A percentile compares a stretch with the other conserved stretches of the same genome.
These are phyloP conservation scores for Heliamphora exappendiculata DNA, from an alignment of 148 eudicot species.

Conservation along the genomic window DNA sequence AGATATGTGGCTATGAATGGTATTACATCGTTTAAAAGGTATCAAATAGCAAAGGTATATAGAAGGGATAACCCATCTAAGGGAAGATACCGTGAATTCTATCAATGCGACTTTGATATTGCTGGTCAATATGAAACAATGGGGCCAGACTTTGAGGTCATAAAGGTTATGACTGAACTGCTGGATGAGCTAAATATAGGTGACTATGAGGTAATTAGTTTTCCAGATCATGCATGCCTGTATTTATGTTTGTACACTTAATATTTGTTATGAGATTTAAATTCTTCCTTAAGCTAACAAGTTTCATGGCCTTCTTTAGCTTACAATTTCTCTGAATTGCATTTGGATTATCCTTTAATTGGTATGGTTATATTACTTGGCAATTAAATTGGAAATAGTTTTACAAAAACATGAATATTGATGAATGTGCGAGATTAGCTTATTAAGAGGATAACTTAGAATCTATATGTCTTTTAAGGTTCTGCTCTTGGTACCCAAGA, in stretches of 20 bases:
- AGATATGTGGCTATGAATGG: constrained; percentile 87
- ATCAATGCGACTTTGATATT: constrained; percentile 95
- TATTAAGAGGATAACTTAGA: background rate
- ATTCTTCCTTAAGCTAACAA: background rate
- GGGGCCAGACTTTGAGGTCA: constrained; percentile 91
- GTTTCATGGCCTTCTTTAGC: constrained; percentile 1
- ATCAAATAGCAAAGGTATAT: constrained; percentile 92
- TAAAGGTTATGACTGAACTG: constrained; percentile 82
- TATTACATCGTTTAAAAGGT: constrained; percentile 78
- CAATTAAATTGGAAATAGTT: background rate
- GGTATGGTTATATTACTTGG: background rate
- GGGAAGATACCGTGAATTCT: constrained; percentile 95
- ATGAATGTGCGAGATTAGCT: background rate
- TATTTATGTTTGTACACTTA: background rate
- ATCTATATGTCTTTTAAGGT: background rate
- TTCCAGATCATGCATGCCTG: background rate
- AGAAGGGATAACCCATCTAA: constrained; percentile 95
- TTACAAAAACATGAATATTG: background rate
- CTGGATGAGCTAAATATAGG: constrained; percentile 84
- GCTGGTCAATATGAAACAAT: constrained; percentile 84
- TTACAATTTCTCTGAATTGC: background rate
- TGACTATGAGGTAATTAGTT: constrained; percentile 71
- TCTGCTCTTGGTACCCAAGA: background rate
- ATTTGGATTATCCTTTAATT: background rate
- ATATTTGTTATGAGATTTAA: background rate